Evolutionary conservation across 108 stramenopile genomes (phyloP).

Genomic region (Aurantiochytrium sp.): DNA sequence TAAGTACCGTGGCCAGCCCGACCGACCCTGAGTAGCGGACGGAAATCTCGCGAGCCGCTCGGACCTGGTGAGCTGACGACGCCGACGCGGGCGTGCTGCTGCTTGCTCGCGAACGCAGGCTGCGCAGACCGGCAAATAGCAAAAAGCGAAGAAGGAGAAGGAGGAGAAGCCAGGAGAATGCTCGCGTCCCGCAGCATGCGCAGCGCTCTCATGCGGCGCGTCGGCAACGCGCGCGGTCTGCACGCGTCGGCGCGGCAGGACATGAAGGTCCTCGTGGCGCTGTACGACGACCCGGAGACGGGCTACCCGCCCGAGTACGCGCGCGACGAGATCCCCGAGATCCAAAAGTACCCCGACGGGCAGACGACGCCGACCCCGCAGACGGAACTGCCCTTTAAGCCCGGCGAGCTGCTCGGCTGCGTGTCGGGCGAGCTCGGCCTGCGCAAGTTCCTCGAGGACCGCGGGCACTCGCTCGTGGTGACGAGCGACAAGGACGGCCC

Average conservation of each 20-base stretch:
- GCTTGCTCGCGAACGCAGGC: too few species aligned
- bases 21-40: too few species aligned
- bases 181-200: background rate
- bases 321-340: constrained; percentile 9
- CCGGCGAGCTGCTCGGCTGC: constrained; percentile 26
- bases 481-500: constrained; percentile 22
- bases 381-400: background rate
- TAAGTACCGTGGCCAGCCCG: too few species aligned
- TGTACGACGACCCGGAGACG: constrained; percentile 23
- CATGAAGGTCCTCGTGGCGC: constrained; percentile 28
- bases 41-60: too few species aligned
- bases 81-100: too few species aligned
- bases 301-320: constrained; percentile 28
- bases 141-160: too few species aligned
- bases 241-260: background rate
- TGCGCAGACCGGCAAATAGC: too few species aligned
- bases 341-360: constrained; percentile 14
- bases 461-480: constrained; percentile 8
- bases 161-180: background rate
- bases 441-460: constrained; percentile 16
- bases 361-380: constrained; percentile 8
- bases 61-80: too few species aligned
- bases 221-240: background rate
- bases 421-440: constrained; percentile 28
- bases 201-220: background rate